These are phyloP conservation scores for Trichoderma atroviride DNA, from an alignment of 2,329 filamentous ascomycete species.

Conservation along the genomic window DNA sequence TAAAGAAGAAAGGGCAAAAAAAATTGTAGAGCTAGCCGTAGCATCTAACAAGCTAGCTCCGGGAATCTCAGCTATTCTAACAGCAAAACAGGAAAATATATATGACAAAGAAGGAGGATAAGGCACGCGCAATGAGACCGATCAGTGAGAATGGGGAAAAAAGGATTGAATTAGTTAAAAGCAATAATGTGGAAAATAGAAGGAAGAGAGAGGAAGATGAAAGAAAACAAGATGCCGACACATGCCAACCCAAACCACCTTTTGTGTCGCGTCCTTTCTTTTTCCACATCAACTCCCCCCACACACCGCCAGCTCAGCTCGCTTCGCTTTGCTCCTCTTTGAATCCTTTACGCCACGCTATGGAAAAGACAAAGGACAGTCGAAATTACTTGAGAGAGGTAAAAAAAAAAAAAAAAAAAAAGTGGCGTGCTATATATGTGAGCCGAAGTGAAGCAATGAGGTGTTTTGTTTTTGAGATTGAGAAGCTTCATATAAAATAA, in stretches of 20 bases:
- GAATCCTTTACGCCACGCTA: constrained; percentile 32
- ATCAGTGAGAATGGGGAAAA: not conserved
- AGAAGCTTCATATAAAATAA: constrained; percentile 10
- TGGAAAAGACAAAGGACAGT: constrained; percentile 21
- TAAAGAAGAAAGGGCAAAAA: not conserved
- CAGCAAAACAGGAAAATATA: not conserved
- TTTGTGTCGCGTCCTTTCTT: constrained; percentile 17
- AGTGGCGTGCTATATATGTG: constrained; percentile 20
- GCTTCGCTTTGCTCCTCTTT: constrained; percentile 15
- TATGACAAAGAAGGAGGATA: constrained; percentile 1
- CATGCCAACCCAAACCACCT: constrained; percentile 11
- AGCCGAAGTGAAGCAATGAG: constrained; percentile 20
- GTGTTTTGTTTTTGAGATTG: constrained; percentile 9
- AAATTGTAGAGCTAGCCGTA: constrained; percentile 9
- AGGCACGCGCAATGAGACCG: constrained; percentile 11
- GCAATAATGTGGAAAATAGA: not conserved
- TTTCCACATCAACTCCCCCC: constrained; percentile 20
- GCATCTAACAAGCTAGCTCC: constrained; percentile 1
- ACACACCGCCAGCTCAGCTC: constrained; percentile 11
- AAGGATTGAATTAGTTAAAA: constrained; percentile 21
- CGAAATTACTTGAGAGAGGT: not conserved
- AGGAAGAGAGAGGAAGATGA: not conserved
- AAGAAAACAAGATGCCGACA: constrained; percentile 6
- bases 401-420: not conserved
- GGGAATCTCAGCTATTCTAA: constrained; percentile 19